Base-by-base conservation (phyloP, 176 grass and related monocot species). In the Secale cereale region DNA sequence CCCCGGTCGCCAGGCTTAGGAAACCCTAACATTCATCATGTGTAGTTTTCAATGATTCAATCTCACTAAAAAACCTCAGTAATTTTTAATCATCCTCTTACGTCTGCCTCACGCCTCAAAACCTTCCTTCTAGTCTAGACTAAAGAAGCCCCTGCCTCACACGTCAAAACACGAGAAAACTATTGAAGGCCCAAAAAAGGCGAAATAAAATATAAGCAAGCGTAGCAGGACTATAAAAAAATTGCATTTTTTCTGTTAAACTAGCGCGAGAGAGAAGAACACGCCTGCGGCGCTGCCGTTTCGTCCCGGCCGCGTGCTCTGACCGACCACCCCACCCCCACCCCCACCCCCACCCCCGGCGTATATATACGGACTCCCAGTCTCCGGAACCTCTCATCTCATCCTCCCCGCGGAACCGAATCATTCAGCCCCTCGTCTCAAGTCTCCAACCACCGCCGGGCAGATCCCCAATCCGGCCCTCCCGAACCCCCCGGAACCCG, bases 271-370 rank as follows among this genome's bases (percentile, higher is more conserved):
- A 59, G 36, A 28, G 73, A 68, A 70, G 75, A 74, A 67, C 76
- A 75, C 45, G 64, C 43, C 81, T 29, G 70, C 52, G 52, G 52
- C 7, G 56, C 59, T 2, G 85, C 70, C 32, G 69, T 9, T 30
- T 29, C 59, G 26, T 82, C 10, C 27, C 84, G 67, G 28, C 77
- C 77, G 85, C 85, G 77, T 74, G 77, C 22, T 86, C 77, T 80
- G 68, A 81, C 85, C 66, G 46, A 65, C 65, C 4, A 2, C 30
- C 30, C 30, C 30, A 46, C 12, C 41, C 37, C 37, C 36, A 37
- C 64, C 64, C 30, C 63, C 28, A 17, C 64, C 30, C 33, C 32
- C 32, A 10, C 7, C 30, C 15, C 46, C 4, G 0, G 20, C 66
- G 50, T 76, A 76, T 65, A 65, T 19, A 48, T 61, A 37, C 59